Evolutionary conservation across 495 filamentous ascomycete species (phyloP), one percentile per base, ranked within the genome.

Genomic region (Trichoderma reesei): DNA sequence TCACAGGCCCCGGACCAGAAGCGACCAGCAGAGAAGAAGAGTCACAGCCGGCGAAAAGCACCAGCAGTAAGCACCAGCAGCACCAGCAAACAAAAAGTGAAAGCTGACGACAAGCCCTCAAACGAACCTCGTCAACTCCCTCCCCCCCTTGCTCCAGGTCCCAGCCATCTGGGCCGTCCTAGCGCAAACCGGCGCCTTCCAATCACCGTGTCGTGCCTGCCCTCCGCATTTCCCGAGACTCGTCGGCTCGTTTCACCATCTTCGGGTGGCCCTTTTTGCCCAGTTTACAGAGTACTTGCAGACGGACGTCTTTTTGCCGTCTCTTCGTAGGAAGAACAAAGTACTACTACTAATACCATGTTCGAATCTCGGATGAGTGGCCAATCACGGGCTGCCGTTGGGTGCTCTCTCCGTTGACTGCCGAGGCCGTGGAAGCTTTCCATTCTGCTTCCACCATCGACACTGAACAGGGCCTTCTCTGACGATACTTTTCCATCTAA

Each of bases 141-240:
- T 16, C 46, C 46, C 46, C 8, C 8, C 42, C 42, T n/a, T 46
- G 5, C 9, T 51, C 46, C 46, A 51, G 51, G 51, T 56, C 34
- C 51, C 51, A 56, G 51, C 51, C 51, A 7, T 56, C 31, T 56
- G 51, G 51, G 51, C 51, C 51, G 51, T 56, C 51, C 51, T 56
- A 56, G 51, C 51, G 51, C 51, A 56, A 34, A 56, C 51, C 13
- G 51, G 31, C 51, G 51, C 51, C 51, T 56, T 20, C 51, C 51
- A 56, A 56, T 56, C 51, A 56, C 20, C 20, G 31, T 10, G 20
- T 26, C 10, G 20, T 33, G 18, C 20, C 31, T 11, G 51, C 51
- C 51, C 51, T 56, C 51, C 51, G 51, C 51, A 56, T 56, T 56
- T 56, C 18, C 51, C 51, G 51, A 56, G 26, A 56, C 10, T n/a